Percentiles rank a stretch among this genome's conserved stretches.
Evolutionary conservation across 2,329 filamentous ascomycete species (phyloP).

Genomic region (Pseudovirgaria hyperparasitica): DNA sequence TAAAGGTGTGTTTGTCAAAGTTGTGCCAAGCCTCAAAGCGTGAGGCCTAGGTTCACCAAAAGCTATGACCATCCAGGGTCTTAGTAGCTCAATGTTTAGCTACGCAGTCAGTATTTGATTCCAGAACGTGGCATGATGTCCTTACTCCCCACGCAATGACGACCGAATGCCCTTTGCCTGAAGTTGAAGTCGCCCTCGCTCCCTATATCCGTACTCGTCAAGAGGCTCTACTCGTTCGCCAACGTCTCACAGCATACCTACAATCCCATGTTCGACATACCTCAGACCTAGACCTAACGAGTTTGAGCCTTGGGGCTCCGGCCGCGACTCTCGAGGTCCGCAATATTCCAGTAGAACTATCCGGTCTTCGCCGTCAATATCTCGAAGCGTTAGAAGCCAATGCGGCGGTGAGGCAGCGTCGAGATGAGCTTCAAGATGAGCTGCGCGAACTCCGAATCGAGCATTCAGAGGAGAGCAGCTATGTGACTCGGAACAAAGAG

Average conservation of each 20-base stretch:
- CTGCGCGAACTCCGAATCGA: conserved; percentile 17
- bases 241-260: conserved; percentile 19
- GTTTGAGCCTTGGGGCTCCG: conserved; percentile 18
- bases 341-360: conserved; percentile 24
- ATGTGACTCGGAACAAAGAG: conserved; percentile 18
- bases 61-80: no score
- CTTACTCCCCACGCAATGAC: no score
- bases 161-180: conserved; percentile 26
- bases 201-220: conserved; percentile 23
- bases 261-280: conserved; percentile 15
- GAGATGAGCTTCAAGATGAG: conserved; percentile 19
- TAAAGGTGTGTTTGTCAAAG: no score
- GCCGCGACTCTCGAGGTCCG: conserved; percentile 11
- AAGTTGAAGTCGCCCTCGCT: conserved; percentile 21
- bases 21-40: no score
- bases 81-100: no score
- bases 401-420: conserved; percentile 26
- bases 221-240: conserved; percentile 23
- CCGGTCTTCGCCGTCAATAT: conserved; percentile 31
- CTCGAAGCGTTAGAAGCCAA: conserved; percentile 32
- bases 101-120: no score
- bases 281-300: conserved; percentile 10
- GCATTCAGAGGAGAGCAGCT: conserved; percentile 12
- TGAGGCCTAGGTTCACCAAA: no score
- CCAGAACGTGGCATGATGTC: no score